Base-by-base conservation (phyloP, 768 basidiomycete genomes). In the Mycena leptocephala region DNA sequence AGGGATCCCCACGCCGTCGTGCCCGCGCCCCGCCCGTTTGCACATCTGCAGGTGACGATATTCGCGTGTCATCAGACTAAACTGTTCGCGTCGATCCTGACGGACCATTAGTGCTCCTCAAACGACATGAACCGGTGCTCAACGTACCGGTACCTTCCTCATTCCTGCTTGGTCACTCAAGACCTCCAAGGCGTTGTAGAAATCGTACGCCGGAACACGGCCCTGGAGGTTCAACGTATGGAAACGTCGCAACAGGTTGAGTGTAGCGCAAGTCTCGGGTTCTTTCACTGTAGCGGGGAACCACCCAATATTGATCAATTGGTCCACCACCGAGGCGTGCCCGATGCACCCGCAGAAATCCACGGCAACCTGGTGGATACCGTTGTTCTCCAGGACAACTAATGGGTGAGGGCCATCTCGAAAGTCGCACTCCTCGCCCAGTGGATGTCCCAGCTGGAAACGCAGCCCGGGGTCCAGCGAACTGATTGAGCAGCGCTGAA, bases 401-500 rank as follows among this genome's bases (percentile, higher is more conserved):
- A 83, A 78, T 2, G 20, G 32, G 35, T 68, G 72, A 2, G 66
- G 76, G 1, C 58, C 48, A 3, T 63, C 16, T 5, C 35, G 26
- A n/a, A 70, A 70, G 9, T 73, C 61, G 68, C 81, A 81, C 11
- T 51, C 30, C 4, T 65, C 63, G 3, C 72, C 68, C 1, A 37
- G 30, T 2, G 55, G 58, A 69, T 83, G 83, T 4, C 82, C 83
- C 1, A 83, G 65, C 41, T 80, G 81, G 14, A 79, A 22, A 6
- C 69, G 69, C 2, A 82, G 58, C 6, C 11, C 22, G 1, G 79
- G 67, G 20, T 66, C 51, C 14, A 64, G 5, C 0, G 2, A 13
- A 10, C 18, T 26, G 18, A 76, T 51, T 1, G 74, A 35, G 8
- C 68, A 39, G 0, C 22, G 41, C 32, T 79, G 63, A 66, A 80